These are phyloP conservation scores for Picea mariana DNA, from an alignment of 83 land plant species.

Conservation along the genomic window DNA sequence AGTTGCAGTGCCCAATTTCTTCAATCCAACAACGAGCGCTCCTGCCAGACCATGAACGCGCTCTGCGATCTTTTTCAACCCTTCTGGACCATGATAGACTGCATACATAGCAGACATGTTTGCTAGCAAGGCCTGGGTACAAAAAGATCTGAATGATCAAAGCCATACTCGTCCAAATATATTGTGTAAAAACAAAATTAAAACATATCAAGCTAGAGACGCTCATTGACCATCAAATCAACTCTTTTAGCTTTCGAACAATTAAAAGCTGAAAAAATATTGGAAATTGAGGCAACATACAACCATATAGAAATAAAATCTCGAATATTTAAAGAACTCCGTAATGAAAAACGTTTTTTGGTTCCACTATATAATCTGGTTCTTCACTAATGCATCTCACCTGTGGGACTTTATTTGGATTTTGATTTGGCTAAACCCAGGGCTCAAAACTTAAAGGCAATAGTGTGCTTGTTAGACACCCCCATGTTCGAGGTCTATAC, in stretches of 20 bases:
- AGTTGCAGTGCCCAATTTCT: conserved; percentile 69
- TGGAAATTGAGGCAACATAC: not conserved
- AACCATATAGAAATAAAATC: not conserved
- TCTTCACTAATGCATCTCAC: no score
- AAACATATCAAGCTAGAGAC: no score
- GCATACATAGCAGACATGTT: conserved; percentile 99
- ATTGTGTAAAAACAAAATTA: not conserved
- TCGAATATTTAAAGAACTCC: not conserved
- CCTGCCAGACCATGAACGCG: conserved; percentile 95
- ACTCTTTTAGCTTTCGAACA: not conserved
- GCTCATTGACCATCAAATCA: not conserved
- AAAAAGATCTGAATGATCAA: conserved; percentile 7
- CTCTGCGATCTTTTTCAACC: conserved; percentile 88
- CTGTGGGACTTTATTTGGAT: no score
- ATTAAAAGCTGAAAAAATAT: not conserved
- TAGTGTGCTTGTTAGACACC: no score
- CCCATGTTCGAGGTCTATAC: no score
- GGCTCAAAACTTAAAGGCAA: no score
- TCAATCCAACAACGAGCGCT: conserved; percentile 76
- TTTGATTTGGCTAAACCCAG: no score
- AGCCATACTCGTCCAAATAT: not conserved
- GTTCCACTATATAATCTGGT: not conserved
- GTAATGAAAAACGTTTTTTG: not conserved
- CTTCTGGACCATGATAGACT: conserved; percentile 97
- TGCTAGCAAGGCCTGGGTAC: conserved; percentile 84